Evolutionary conservation across 257 asterid species (phyloP).

Genomic region (Nicotiana tomentosiformis): DNA sequence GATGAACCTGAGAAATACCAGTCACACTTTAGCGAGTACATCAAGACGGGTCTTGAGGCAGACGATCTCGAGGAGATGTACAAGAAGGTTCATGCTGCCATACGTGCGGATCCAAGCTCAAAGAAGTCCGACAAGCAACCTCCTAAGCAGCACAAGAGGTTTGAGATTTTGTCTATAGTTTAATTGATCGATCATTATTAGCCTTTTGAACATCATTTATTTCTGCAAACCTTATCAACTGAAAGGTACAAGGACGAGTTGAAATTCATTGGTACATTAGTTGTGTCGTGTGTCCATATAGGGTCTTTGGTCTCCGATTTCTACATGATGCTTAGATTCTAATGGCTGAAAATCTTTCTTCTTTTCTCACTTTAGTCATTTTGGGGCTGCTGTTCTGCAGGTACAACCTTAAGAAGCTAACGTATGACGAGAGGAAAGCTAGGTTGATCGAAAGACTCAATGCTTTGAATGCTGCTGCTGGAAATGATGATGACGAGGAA

Average conservation of each 20-base stretch:
- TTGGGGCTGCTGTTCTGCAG: slow-evolving; percentile 18
- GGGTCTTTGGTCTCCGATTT: too few relatives aligned
- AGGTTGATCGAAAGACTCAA: slow-evolving; percentile 69
- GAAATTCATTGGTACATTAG: background rate
- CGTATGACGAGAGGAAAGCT: slow-evolving; percentile 64
- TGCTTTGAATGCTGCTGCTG: slow-evolving; percentile 58
- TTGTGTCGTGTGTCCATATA: background rate
- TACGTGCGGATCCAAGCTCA: slow-evolving; percentile 54
- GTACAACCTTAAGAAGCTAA: slow-evolving; percentile 70
- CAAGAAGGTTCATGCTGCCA: slow-evolving; percentile 75
- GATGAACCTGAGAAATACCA: slow-evolving; percentile 81
- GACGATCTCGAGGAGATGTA: slow-evolving; percentile 55
- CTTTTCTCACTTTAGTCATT: background rate
- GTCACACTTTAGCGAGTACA: slow-evolving; percentile 54
- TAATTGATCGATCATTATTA: background rate
- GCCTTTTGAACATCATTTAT: background rate
- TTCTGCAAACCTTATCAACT: background rate
- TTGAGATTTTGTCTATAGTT: background rate
- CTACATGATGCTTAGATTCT: background rate
- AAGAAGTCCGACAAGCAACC: slow-evolving; percentile 59
- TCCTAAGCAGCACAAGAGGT: slow-evolving; percentile 74
- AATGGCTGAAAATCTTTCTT: background rate
- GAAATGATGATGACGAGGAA: slow-evolving; percentile 39
- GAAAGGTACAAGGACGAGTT: background rate
- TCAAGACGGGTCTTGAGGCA: slow-evolving; percentile 42